A percentile compares a stretch with the other conserved stretches of the same genome.
phyloP scores from a whole-genome alignment of 768 basidiomycete genomes.

The Naganishia vishniacii region DNA sequence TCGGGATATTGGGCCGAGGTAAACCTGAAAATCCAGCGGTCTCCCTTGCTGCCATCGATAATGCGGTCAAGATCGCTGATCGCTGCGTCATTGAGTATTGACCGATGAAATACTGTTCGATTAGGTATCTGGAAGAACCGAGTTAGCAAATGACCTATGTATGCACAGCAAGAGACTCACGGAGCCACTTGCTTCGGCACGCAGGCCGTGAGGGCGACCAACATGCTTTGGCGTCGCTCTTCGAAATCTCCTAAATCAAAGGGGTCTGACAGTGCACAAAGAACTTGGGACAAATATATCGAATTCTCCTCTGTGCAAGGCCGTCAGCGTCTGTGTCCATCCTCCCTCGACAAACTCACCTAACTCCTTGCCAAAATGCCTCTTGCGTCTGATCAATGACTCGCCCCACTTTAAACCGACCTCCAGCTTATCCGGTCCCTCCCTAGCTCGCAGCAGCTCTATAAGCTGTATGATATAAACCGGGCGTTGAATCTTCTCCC shows the following conservation, averaged over 20 bases:
- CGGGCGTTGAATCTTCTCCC: conserved; percentile 62
- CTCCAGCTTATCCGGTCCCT: conserved; percentile 68
- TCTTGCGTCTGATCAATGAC: conserved; percentile 75
- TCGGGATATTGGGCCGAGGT: conserved; percentile 33
- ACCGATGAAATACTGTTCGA: conserved; percentile 89
- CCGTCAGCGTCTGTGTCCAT: conserved; percentile 8
- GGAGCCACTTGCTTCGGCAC: conserved; percentile 71
- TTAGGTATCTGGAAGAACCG: conserved; percentile 59
- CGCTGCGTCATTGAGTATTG: conserved; percentile 86
- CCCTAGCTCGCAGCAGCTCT: conserved; percentile 63
- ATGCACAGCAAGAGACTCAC: conserved; percentile 54
- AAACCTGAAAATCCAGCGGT: conserved; percentile 57
- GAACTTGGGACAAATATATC: conserved; percentile 66
- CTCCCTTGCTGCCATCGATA: conserved; percentile 81
- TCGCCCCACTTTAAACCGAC: conserved; percentile 75
- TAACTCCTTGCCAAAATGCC: conserved; percentile 77
- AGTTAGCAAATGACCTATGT: background rate
- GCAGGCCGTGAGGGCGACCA: conserved; percentile 74
- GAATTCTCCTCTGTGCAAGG: conserved; percentile 73
- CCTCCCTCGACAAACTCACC: conserved; percentile 54
- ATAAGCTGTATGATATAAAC: conserved; percentile 85
- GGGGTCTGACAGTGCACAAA: conserved; percentile 72
- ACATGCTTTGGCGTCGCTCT: conserved; percentile 64
- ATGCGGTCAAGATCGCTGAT: conserved; percentile 73
- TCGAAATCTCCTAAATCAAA: conserved; percentile 78